Evolutionary conservation across 2,329 filamentous ascomycete species (phyloP).

Genomic region (Paraphoma chrysanthemicola): DNA sequence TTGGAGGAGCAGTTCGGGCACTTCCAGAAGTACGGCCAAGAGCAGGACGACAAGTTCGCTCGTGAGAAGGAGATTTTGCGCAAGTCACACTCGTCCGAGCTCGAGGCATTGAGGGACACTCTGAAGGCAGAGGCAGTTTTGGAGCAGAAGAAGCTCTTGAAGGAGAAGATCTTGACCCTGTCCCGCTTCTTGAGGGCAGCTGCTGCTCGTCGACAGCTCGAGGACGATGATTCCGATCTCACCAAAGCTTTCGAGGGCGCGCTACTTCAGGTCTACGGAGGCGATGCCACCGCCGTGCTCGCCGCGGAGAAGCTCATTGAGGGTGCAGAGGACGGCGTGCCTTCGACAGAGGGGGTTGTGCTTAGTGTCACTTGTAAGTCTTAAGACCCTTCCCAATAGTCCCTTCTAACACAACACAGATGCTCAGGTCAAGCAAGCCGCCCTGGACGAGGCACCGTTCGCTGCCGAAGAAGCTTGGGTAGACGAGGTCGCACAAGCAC

Average conservation of each 20-base stretch:
- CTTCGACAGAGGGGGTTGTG: constrained; percentile 68
- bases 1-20: constrained; percentile 76
- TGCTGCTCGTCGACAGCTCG: constrained; percentile 73
- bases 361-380: constrained; percentile 75
- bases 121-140: constrained; percentile 62
- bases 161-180: constrained; percentile 71
- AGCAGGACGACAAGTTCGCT: constrained; percentile 68
- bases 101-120: constrained; percentile 62
- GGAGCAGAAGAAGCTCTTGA: constrained; percentile 56
- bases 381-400: neutral
- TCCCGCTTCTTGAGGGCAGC: constrained; percentile 83
- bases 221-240: constrained; percentile 76
- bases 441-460: constrained; percentile 59
- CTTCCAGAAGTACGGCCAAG: constrained; percentile 77
- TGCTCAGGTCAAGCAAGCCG: constrained; percentile 64
- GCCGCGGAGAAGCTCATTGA: constrained; percentile 80
- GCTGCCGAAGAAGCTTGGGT: constrained; percentile 59
- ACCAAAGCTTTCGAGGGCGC: constrained; percentile 83
- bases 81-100: constrained; percentile 62
- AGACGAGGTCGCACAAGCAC: constrained; percentile 56
- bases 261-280: constrained; percentile 78
- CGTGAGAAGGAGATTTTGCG: constrained; percentile 64
- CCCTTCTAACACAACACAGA: constrained; percentile 49
- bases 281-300: constrained; percentile 75
- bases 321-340: constrained; percentile 71